phyloP scores from a whole-genome alignment of 225 moss, liverwort and hornwort genomes.

The Pseudisothecium myosuroides region DNA sequence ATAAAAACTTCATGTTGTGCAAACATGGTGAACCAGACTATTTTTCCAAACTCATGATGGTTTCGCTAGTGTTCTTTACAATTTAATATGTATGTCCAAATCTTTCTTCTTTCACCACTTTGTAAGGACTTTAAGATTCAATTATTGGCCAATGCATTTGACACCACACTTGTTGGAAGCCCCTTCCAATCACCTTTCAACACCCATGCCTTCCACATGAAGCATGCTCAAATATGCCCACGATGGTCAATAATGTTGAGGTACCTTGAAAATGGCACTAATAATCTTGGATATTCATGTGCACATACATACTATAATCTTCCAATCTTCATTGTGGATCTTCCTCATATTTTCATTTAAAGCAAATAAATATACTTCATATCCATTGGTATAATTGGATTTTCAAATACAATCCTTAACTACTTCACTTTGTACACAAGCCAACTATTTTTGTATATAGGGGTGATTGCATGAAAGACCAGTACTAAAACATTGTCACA shows the following conservation, averaged over 20 bases:
- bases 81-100: background rate
- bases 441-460: no score
- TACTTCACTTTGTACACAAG: fast-evolving
- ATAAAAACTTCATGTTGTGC: fast-evolving
- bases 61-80: no score
- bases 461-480: no score
- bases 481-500: no score
- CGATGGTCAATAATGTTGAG: fast-evolving
- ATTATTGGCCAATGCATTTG: background rate
- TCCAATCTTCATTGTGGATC: fast-evolving
- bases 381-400: fast-evolving
- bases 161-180: background rate
- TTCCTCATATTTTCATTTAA: background rate
- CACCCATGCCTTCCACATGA: fast-evolving
- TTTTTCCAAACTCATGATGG: background rate
- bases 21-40: fast-evolving
- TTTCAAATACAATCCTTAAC: background rate
- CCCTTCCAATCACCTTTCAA: background rate
- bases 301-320: background rate
- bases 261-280: fast-evolving
- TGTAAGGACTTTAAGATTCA: background rate
- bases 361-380: no score
- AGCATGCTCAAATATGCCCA: background rate
- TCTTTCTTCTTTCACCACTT: background rate
- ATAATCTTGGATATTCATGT: background rate